Conservation (phyloP, 345 rosid species). For the Psidium guajava region DNA sequence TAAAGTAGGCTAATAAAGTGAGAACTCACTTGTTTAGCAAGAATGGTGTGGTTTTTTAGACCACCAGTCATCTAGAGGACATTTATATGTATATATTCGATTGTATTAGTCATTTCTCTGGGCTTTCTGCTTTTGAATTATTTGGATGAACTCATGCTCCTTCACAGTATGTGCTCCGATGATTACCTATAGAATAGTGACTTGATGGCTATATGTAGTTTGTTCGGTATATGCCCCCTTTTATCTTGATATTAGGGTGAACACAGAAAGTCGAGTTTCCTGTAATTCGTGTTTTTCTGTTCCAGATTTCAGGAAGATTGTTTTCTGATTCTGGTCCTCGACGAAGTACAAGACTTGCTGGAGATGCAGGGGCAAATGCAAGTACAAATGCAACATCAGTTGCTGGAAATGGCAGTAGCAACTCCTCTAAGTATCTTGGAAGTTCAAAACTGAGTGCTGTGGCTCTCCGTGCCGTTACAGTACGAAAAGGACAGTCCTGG, state of each 20-base stretch:
- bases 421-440: conserved; percentile 73
- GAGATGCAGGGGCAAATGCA: conserved; percentile 43
- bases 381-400: conserved; percentile 34
- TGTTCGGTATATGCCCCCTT: background rate
- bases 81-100: background rate
- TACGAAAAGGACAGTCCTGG: conserved; percentile 86
- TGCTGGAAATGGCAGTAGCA: conserved; percentile 65
- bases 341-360: conserved; percentile 71
- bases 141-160: background rate
- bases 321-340: conserved; percentile 97
- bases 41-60: background rate
- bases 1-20: background rate
- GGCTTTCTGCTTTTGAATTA: background rate
- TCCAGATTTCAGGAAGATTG: conserved; percentile 92
- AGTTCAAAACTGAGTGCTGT: conserved; percentile 76
- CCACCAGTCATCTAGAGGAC: background rate
- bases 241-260: background rate
- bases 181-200: background rate
- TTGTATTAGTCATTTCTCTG: background rate
- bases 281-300: background rate
- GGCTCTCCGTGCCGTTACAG: conserved; percentile 73
- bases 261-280: background rate
- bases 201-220: background rate
- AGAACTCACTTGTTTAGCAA: background rate
- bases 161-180: background rate